Conservation (phyloP, 495 filamentous ascomycete genomes). For the Rostrohypoxylon terebratum region DNA sequence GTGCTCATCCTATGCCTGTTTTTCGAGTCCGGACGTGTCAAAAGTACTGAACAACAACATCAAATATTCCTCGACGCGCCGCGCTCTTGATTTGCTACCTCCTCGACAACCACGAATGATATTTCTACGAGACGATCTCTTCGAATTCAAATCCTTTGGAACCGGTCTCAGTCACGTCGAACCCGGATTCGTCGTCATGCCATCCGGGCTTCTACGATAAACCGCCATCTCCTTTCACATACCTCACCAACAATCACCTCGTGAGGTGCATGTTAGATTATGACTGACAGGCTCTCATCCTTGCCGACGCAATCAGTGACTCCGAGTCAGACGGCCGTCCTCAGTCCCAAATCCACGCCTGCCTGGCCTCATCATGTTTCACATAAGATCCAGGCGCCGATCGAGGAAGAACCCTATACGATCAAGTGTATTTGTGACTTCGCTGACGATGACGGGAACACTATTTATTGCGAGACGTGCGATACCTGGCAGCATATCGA, state of each 20-base stretch:
- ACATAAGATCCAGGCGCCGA: slow-evolving; percentile 60
- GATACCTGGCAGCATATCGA: slow-evolving; percentile 98
- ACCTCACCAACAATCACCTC: slow-evolving; percentile 60
- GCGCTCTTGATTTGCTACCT: slow-evolving; percentile 22
- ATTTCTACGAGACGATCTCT: slow-evolving; percentile 10
- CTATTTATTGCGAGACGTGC: slow-evolving; percentile 94
- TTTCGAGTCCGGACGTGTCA: slow-evolving; percentile 41
- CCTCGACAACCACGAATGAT: slow-evolving; percentile 34
- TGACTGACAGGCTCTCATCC: slow-evolving; percentile 88
- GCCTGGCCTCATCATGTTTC: slow-evolving; percentile 66
- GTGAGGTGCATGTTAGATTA: slow-evolving; percentile 79
- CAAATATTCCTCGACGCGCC: slow-evolving; percentile 27
- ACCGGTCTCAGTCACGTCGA: slow-evolving; percentile 51
- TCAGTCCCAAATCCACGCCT: slow-evolving; percentile 62
- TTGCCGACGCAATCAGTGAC: slow-evolving; percentile 66
- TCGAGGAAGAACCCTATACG: slow-evolving; percentile 90
- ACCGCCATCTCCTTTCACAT: slow-evolving; percentile 48
- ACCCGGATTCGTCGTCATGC: slow-evolving; percentile 66
- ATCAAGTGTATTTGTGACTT: slow-evolving; percentile 98
- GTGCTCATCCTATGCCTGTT: slow-evolving; percentile 27
- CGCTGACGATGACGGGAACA: slow-evolving; percentile 94
- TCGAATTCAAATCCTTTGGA: slow-evolving; percentile 32
- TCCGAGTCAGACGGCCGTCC: slow-evolving; percentile 62
- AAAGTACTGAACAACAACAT: slow-evolving; percentile 28
- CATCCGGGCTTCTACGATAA: slow-evolving; percentile 66